Base-by-base conservation (phyloP, 2,329 filamentous ascomycete genomes). In the Colletotrichum sansevieriae region DNA sequence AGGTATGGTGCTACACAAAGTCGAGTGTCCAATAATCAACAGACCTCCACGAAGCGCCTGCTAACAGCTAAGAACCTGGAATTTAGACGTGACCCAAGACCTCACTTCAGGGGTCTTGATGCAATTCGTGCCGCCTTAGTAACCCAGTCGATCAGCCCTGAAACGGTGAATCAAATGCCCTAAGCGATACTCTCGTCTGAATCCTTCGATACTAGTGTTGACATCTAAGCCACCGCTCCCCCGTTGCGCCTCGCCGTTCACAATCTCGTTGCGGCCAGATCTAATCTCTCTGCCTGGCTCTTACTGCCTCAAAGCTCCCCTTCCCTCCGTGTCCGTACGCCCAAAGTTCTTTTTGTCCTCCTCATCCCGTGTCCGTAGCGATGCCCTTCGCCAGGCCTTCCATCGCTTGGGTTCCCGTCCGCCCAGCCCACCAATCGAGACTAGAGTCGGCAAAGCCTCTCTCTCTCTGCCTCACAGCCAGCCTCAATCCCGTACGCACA, bases 291-390 rank as follows among this genome's bases (percentile, higher is more conserved):
- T 25, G 25, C 25, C 25, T 52, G 49, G 33, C 29, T 25, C 29
- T 25, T 60, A 29, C 33, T 60, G 57, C 57, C 41, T 47, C 22
- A 29, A 39, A 29, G 37, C 39, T 10, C 29, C 52, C 52, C 10
- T 25, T 43, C 13, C 20, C n/a, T 20, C 64, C 59, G 64, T 67
- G 60, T 64, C 64, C 52, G 51, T 67, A 63, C 64, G 37, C 25
- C 35, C 25, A 33, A 43, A 44, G 22, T n/a, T 18, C 18, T 18
- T 41, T 41, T 41, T 33, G 25, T 18, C 37, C 37, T 41, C 15
- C n/a, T 15, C 33, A 37, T 37, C 35, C 56, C 64, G 64, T 67
- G 64, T 63, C 64, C 64, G 64, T 64, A 56, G 63, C 29, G 29
- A 44, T 62, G 47, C 37, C 25, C 3, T 25, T 25, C 4, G 58